Evolutionary conservation across 2,329 filamentous ascomycete genomes (phyloP).

Genomic region (Fusarium sp.): DNA sequence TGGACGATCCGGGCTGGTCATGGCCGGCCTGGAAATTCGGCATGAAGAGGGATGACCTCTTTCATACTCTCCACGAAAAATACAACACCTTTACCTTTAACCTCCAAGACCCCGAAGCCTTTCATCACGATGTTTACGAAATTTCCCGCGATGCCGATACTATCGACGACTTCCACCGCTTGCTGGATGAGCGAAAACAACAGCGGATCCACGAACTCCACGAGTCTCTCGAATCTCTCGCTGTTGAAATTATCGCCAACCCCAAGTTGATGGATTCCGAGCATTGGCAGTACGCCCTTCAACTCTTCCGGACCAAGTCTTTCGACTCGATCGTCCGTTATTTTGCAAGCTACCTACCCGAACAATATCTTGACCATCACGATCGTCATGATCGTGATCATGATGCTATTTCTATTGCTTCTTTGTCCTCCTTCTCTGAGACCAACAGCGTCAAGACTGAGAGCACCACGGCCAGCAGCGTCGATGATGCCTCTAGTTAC

Average conservation of each 20-base stretch:
- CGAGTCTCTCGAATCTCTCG: slow-evolving; percentile 66
- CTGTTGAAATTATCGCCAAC: slow-evolving; percentile 72
- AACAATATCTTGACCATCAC: slow-evolving; percentile 60
- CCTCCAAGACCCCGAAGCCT: slow-evolving; percentile 70
- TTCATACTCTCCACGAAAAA: slow-evolving; percentile 68
- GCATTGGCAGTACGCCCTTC: slow-evolving; percentile 69
- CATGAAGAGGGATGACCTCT: slow-evolving; percentile 70
- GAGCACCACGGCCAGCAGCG: slow-evolving; percentile 56
- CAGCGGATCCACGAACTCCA: slow-evolving; percentile 68
- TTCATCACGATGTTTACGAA: slow-evolving; percentile 72
- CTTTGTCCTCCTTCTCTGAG: slow-evolving; percentile 56
- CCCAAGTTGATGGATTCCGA: slow-evolving; percentile 68
- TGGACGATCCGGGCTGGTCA: slow-evolving; percentile 66
- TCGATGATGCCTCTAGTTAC: slow-evolving; percentile 55
- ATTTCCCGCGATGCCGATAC: slow-evolving; percentile 64
- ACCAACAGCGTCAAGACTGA: slow-evolving; percentile 53
- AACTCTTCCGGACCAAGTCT: slow-evolving; percentile 70
- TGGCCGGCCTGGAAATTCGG: slow-evolving; percentile 75
- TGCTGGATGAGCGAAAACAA: slow-evolving; percentile 66
- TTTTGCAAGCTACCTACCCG: slow-evolving; percentile 69
- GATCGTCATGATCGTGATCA: slow-evolving; percentile 52
- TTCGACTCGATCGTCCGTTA: slow-evolving; percentile 71
- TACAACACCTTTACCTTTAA: slow-evolving; percentile 70
- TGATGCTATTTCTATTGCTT: slow-evolving; percentile 47
- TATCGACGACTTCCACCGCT: slow-evolving; percentile 65